Base-by-base conservation (phyloP, 73 alveolate species). In the Stentor roeselii region DNA sequence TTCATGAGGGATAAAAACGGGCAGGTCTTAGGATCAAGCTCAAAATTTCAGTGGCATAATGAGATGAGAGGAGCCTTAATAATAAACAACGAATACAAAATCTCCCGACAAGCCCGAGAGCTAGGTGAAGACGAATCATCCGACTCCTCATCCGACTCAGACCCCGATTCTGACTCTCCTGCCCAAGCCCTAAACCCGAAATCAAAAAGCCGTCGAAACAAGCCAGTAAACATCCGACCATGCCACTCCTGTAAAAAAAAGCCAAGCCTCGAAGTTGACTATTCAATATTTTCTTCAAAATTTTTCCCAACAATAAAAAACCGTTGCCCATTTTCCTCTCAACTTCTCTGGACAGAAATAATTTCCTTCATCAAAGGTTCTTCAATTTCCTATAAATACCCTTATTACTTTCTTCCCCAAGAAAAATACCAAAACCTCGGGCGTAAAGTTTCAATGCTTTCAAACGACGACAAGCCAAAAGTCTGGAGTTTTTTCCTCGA, bases 41-140 rank as follows among this genome's bases (percentile, higher is more conserved):
- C 91, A 0, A 35, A 86, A 30, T 89, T 89, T 15, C 84, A 91
- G 32, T 94, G 98, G 98, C 95, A 87, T 75, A 92, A 88, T 86
- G 97, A 94, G 37, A 60, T 86, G n/a, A 86, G 89, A 75, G 98
- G 97, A 59, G 92, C 84, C 6, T 60, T 92, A 87, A 89, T 92
- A 91, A 87, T 92, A 74, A 94, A 87, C 61, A 76, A 74, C 6
- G 89, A 87, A 59, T 89, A 84, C 78, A 91, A 92, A 60, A 78
- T 40, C 59, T 36, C 59, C n/a, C 42, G 61, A 3, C 89, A 90
- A 42, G 84, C 39, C 84, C 91, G 75, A 80, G 89, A 75, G 84
- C 59, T 85, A 83, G 75, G 86, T 59, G 36, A 75, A 78, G 58
- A 88, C 83, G 87, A 89, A 78, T 86, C 86, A 78, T n/a, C n/a